Evolutionary conservation across 2,329 filamentous ascomycete species (phyloP).

Genomic region (Sordariomycetes sp.): DNA sequence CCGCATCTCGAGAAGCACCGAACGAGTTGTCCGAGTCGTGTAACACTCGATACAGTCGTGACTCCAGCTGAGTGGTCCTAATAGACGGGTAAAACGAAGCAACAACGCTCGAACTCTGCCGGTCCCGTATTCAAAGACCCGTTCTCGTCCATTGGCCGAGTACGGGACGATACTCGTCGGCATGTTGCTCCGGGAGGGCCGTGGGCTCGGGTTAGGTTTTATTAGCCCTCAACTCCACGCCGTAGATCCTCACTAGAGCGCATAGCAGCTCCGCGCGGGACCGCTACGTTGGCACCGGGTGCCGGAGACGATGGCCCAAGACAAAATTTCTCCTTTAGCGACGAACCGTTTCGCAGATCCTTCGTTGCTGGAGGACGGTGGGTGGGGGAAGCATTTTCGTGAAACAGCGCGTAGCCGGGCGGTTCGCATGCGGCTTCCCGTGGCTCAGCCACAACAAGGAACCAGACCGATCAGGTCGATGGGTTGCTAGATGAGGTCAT

Average conservation of each 20-base stretch:
- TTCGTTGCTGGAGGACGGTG: not conserved
- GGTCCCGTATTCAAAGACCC: no score
- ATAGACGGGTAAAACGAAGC: not conserved
- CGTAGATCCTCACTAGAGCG: not conserved
- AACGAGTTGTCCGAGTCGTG: not conserved
- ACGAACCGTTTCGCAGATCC: conserved; percentile 2
- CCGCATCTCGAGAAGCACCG: not conserved
- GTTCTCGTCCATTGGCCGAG: no score
- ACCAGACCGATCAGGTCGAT: not conserved
- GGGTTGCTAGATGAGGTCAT: not conserved
- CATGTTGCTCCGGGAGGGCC: not conserved
- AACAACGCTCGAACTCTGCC: no score
- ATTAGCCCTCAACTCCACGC: not conserved
- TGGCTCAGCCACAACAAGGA: not conserved
- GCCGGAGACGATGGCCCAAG: not conserved
- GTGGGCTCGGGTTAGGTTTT: not conserved
- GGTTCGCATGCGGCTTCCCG: not conserved
- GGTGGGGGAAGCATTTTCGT: not conserved
- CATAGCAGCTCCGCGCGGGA: not conserved
- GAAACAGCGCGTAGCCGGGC: not conserved
- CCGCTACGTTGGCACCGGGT: not conserved
- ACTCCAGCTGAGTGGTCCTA: not conserved
- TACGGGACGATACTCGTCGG: not conserved
- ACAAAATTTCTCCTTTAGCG: not conserved
- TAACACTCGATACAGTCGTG: not conserved